phyloP scores from a whole-genome alignment of 192 early-diverging fungal genomes.

The Diversispora epigaea region DNA sequence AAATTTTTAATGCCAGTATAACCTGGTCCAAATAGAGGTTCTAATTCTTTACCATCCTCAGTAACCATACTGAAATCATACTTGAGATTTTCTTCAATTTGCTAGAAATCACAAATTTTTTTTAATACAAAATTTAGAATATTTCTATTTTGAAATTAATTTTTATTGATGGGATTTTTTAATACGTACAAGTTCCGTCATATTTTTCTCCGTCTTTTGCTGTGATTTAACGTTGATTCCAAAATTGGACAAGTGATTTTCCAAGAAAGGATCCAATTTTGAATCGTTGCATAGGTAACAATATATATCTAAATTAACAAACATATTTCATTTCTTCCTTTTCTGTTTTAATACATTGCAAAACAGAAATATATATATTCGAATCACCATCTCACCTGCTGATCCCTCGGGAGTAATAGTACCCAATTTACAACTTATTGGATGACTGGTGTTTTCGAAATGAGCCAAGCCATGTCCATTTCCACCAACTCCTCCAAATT shows the following conservation, averaged over 20 bases:
- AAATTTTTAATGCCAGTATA: slow-evolving; percentile 92
- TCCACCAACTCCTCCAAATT: slow-evolving; percentile 89
- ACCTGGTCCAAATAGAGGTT: slow-evolving; percentile 84
- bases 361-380: neutral
- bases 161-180: neutral
- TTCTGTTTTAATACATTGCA: no score
- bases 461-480: slow-evolving; percentile 92
- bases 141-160: no score
- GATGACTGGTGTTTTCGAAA: slow-evolving; percentile 77
- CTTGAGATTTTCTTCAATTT: slow-evolving; percentile 93
- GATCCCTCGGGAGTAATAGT: slow-evolving; percentile 97
- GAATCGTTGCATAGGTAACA: slow-evolving; percentile 88
- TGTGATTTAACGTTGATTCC: slow-evolving; percentile 84
- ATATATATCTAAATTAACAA: slow-evolving; percentile 62
- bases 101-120: slow-evolving; percentile 44
- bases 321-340: neutral
- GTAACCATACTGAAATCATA: slow-evolving; percentile 99
- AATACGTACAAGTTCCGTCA: slow-evolving; percentile 80
- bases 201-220: slow-evolving; percentile 88
- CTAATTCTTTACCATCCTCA: slow-evolving; percentile 85
- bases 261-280: slow-evolving; percentile 74
- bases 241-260: slow-evolving; percentile 76
- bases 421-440: slow-evolving; percentile 86
- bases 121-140: neutral
- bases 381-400: slow-evolving; percentile 58